Percentiles rank a stretch among this genome's conserved stretches.
Evolutionary conservation across 805 yeast species (phyloP).

Genomic region (Teunomyces aglyptinius): DNA sequence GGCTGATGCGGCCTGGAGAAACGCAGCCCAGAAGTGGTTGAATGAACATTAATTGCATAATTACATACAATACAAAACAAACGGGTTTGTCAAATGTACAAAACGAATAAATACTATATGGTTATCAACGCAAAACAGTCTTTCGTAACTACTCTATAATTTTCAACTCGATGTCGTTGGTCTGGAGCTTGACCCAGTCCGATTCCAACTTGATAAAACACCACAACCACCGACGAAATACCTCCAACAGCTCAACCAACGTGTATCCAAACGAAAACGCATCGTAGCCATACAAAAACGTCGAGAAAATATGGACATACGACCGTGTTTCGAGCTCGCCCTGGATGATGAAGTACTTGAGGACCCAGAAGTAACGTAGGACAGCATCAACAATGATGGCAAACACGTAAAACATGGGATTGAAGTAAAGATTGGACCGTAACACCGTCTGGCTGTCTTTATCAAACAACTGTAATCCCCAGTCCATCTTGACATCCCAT

Average conservation of each 20-base stretch:
- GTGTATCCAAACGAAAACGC: slow-evolving; percentile 57
- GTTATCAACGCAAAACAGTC: background rate
- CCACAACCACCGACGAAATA: slow-evolving; percentile 88
- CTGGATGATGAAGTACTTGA: slow-evolving; percentile 45
- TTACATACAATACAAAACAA: background rate
- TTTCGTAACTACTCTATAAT: slow-evolving; percentile 1
- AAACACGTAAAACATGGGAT: slow-evolving; percentile 40
- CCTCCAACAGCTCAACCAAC: slow-evolving; percentile 67
- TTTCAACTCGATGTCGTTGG: slow-evolving; percentile 11
- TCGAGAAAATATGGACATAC: slow-evolving; percentile 17
- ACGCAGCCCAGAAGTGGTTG: slow-evolving; percentile 44
- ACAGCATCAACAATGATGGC: slow-evolving; percentile 62
- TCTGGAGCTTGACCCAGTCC: slow-evolving; percentile 49
- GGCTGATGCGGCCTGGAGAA: slow-evolving; percentile 49
- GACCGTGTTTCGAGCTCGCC: slow-evolving; percentile 17
- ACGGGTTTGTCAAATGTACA: background rate
- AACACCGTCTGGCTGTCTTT: slow-evolving; percentile 13
- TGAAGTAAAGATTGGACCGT: background rate
- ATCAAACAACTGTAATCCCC: slow-evolving; percentile 67
- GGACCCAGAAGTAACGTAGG: slow-evolving; percentile 75
- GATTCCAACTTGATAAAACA: slow-evolving; percentile 78
- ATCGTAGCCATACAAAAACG: slow-evolving; percentile 38
- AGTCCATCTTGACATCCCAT: slow-evolving; percentile 91
- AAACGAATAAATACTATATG: background rate
- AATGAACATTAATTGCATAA: slow-evolving; percentile 18